Evolutionary conservation across 164 flowering plant species (phyloP).

Genomic region (Tetracentron sinense): DNA sequence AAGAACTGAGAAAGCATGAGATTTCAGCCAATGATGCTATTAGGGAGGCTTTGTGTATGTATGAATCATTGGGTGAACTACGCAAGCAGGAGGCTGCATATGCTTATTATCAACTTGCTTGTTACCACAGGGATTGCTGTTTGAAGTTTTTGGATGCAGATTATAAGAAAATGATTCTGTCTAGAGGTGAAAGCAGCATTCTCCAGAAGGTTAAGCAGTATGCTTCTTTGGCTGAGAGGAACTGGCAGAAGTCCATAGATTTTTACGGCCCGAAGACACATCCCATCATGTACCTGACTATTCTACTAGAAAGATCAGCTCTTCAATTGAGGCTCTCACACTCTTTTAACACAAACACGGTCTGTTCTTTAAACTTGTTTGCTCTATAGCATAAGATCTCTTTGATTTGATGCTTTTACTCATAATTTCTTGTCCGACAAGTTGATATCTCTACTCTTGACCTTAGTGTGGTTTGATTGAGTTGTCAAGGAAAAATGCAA

Average conservation of each 20-base stretch:
- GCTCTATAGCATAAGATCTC: not conserved
- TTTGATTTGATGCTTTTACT: no score
- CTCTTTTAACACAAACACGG: conserved; percentile 46
- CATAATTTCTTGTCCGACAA: not conserved
- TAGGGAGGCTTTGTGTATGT: conserved; percentile 75
- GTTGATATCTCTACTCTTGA: not conserved
- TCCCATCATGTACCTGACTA: conserved; percentile 69
- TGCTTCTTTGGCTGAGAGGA: conserved; percentile 86
- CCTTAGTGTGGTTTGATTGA: no score
- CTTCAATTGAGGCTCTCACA: conserved; percentile 53
- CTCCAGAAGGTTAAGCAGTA: conserved; percentile 70
- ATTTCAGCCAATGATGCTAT: conserved; percentile 92
- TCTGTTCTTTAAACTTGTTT: conserved; percentile 32
- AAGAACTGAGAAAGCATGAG: conserved; percentile 51
- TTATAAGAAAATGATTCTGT: conserved; percentile 26
- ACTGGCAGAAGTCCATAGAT: conserved; percentile 82
- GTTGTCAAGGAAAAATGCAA: no score
- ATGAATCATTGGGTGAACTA: conserved; percentile 80
- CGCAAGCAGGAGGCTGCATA: conserved; percentile 92
- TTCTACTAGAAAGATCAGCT: conserved; percentile 67
- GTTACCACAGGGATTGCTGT: conserved; percentile 80
- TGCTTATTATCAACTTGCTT: conserved; percentile 89
- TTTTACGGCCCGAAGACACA: conserved; percentile 78
- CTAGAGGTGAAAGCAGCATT: conserved; percentile 42
- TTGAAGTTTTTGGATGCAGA: conserved; percentile 56